Base-by-base conservation (phyloP, 495 filamentous ascomycete species). In the Aspergillus olivimuriae region DNA sequence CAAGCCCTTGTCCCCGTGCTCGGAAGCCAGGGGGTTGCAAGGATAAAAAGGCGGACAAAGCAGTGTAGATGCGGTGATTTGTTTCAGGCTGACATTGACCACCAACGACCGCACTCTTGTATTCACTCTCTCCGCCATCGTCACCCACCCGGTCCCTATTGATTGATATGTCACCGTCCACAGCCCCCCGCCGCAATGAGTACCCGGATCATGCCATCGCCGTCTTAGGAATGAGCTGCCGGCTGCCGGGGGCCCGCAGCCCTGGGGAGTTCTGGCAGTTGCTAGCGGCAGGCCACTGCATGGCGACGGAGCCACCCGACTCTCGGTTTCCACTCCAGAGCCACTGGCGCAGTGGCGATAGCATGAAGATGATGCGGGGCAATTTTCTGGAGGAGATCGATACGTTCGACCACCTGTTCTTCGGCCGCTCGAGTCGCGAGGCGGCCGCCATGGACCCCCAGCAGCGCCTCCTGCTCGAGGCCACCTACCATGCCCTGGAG, bases 401-500 rank as follows among this genome's bases (percentile, higher is more conserved):
- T 21, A 46, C 41, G 7, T 67, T 61, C 23, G 58, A 62, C 23
- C 47, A 60, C 35, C 20, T 35, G 2, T 62, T 62, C 41, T 62
- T 62, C 46, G 48, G 50, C 12, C 48, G 46, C 41, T 62, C 51
- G 18, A 40, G 53, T 2, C 51, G 60, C 8, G 72, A 75, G 48
- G 65, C 65, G 0, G 39, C 47, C 2, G 55, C 57, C 15, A 64
- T 68, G 62, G 72, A 72, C 19, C 73, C 69, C 0, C 61, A 69
- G 26, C 70, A 68, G 37, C 50, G 70, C 3, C 45, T 68, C 4
- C 22, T 71, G 2, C 61, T 74, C 2, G 54, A 72, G 34, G 52
- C 58, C 0, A 40, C 53, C 9, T 72, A 72, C 28, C 53, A 74
- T 33, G 61, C 63, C 9, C 26, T 68, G 11, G 63, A 69, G 31